These are phyloP conservation scores for Musa acuminata DNA, from an alignment of 176 grass and related monocot species.

Conservation along the genomic window DNA sequence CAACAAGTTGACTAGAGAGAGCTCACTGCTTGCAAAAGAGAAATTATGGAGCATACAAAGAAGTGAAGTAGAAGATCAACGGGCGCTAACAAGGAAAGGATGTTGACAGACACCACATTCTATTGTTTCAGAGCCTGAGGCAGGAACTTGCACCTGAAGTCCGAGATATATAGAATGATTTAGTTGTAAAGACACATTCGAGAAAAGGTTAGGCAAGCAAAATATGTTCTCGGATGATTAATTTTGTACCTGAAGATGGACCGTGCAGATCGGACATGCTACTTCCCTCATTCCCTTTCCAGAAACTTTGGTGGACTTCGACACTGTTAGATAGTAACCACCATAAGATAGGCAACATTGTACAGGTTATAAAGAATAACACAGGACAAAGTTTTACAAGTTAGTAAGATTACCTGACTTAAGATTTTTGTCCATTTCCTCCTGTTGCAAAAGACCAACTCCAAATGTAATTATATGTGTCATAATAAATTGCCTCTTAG, in stretches of 20 bases:
- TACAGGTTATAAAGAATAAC: neutral
- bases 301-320: slow-evolving; percentile 42
- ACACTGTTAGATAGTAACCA: slow-evolving; percentile 26
- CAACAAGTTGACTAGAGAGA: neutral
- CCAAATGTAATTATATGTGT: neutral
- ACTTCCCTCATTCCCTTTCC: slow-evolving; percentile 78
- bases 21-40: too few species aligned
- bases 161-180: neutral
- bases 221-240: too few species aligned
- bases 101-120: slow-evolving; percentile 91
- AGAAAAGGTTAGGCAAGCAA: too few species aligned
- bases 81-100: slow-evolving; percentile 91
- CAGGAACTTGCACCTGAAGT: slow-evolving; percentile 77
- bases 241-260: slow-evolving; percentile 74
- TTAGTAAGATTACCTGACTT: slow-evolving; percentile 57
- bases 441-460: slow-evolving; percentile 33
- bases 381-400: slow-evolving; percentile 2
- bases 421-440: slow-evolving; percentile 93
- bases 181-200: neutral
- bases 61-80: slow-evolving; percentile 17
- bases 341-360: neutral
- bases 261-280: slow-evolving; percentile 80
- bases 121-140: slow-evolving; percentile 80
- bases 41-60: too few species aligned
- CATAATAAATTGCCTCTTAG: neutral